Evolutionary conservation across 139 green algal species (phyloP).

Genomic region (Eudorina sp.): DNA sequence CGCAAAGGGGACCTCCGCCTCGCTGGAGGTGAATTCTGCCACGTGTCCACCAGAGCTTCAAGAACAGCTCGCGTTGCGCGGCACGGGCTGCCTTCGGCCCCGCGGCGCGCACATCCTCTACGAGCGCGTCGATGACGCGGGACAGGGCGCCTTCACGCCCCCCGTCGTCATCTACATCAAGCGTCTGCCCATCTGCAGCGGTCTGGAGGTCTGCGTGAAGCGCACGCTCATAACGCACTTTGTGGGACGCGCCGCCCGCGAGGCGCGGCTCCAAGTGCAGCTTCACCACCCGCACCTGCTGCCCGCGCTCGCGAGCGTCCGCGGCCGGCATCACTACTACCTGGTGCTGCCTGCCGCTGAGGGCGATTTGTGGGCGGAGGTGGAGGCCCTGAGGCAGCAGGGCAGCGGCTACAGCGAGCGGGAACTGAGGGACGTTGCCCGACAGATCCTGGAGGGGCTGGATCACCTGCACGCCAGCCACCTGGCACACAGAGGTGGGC

Average conservation of each 20-base stretch:
- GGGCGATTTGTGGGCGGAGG: slow-evolving; percentile 35
- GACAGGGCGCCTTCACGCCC: slow-evolving; percentile 22
- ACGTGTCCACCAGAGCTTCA: slow-evolving; percentile 10
- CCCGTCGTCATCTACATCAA: slow-evolving; percentile 42
- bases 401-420: slow-evolving; percentile 20
- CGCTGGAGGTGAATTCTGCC: background rate
- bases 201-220: slow-evolving; percentile 32
- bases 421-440: background rate
- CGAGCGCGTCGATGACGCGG: slow-evolving; percentile 17
- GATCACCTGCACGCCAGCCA: slow-evolving; percentile 1
- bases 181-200: background rate
- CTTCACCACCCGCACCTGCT: slow-evolving; percentile 43
- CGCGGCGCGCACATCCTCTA: slow-evolving; percentile 17
- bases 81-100: slow-evolving; percentile 3
- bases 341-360: slow-evolving; percentile 15
- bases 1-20: background rate
- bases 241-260: background rate
- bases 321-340: slow-evolving; percentile 42
- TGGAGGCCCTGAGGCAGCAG: slow-evolving; percentile 3
- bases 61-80: background rate
- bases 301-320: slow-evolving; percentile 26
- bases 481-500: slow-evolving; percentile 34
- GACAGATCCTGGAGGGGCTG: slow-evolving; percentile 27
- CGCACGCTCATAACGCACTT: slow-evolving; percentile 34
- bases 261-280: slow-evolving; percentile 39